Evolutionary conservation across 345 rosid genomes (phyloP), one percentile per base, ranked within the genome.

Genomic region (Anacardium occidentale): DNA sequence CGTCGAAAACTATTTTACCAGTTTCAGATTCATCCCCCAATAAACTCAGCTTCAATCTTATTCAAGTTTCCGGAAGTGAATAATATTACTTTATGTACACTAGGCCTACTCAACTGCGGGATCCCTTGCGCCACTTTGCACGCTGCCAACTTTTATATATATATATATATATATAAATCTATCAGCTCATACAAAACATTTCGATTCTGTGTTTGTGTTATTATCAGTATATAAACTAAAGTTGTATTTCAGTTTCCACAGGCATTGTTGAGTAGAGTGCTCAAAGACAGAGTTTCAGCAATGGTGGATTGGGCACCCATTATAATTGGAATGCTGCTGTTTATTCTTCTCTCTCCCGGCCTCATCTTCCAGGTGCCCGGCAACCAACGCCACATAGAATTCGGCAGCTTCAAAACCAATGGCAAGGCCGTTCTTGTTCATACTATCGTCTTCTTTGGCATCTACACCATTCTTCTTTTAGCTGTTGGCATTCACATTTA

Each of bases 221-320:
- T 13, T 50, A 5, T 50, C 2, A 37, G 42, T 37, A 37, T 50
- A 15, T 0, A 50, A 50, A 50, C 18, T 50, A 50, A 50, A 14
- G 53, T 50, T 50, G n/a, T 50, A 50, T 50, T 15, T 3, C 3
- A 50, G 3, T 3, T 13, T n/a, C 6, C 6, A 18, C 15, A 15
- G 18, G 18, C 18, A 13, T 50, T 50, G 53, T 50, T 50, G 53
- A 50, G 53, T 50, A 14, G 18, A 50, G 18, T 50, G 53, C 20
- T 25, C 34, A 24, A 14, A 20, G 25, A 10, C 20, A n/a, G n/a
- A 14, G 29, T 29, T 10, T 10, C 3, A 66, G 45, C 64, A 74
- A 87, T 86, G 87, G 32, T 57, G 72, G 91, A 87, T 62, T 87
- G 91, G 91, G 91, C 83, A 48, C 91, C 91, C 0, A 62, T 85